Evolutionary conservation across 176 grass and related monocot genomes (phyloP).

Genomic region (Oryza longistaminata): DNA sequence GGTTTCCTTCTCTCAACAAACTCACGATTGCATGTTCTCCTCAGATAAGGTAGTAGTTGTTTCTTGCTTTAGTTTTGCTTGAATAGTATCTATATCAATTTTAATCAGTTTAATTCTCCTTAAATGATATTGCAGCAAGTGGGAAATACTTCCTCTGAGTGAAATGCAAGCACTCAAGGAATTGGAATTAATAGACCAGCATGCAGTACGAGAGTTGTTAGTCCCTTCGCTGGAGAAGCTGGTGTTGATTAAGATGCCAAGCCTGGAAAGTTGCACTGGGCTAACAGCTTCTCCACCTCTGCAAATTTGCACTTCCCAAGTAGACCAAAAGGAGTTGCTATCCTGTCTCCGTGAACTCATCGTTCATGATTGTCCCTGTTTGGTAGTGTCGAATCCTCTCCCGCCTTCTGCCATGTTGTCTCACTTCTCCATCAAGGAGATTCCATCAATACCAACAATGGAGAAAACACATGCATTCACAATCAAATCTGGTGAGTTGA

Average conservation of each 20-base stretch:
- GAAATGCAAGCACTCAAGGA: slow-evolving; percentile 17
- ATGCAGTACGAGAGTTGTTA: background rate
- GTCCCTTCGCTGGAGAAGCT: slow-evolving; percentile 34
- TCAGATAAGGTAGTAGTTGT: background rate
- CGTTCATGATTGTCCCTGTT: slow-evolving; percentile 18
- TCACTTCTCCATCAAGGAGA: slow-evolving; percentile 6
- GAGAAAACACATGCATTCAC: too few relatives aligned
- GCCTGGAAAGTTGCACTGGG: slow-evolving; percentile 29
- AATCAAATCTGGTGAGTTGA: background rate
- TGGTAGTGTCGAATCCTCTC: too few relatives aligned
- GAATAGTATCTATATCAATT: background rate
- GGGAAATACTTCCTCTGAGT: slow-evolving; percentile 9
- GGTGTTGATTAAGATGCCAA: slow-evolving; percentile 27
- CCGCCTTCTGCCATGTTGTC: too few relatives aligned
- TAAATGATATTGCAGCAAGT: slow-evolving; percentile 18
- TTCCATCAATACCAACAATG: background rate
- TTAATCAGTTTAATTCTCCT: too few relatives aligned
- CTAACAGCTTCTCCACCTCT: background rate
- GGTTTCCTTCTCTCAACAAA: slow-evolving; percentile 30
- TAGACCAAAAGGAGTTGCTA: background rate
- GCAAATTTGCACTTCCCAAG: background rate
- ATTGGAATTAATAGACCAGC: slow-evolving; percentile 37
- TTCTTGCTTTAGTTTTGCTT: background rate
- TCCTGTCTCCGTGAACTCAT: background rate
- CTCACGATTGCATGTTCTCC: too few relatives aligned